These are phyloP conservation scores for Elaeagnus macrophylla DNA, from an alignment of 306 rosid genomes.

Conservation along the genomic window DNA sequence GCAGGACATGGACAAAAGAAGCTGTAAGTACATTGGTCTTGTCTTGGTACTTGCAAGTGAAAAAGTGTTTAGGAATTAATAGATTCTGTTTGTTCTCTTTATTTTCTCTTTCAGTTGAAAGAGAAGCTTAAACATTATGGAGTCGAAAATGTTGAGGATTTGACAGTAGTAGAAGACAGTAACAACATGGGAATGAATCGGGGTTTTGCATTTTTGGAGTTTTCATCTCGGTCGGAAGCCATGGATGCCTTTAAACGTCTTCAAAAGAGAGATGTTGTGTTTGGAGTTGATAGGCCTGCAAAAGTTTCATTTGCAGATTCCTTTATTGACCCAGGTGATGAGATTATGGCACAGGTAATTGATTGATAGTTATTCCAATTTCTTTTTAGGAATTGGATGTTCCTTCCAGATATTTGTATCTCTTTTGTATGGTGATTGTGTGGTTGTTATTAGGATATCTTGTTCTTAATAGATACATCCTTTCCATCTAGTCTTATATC, in stretches of 20 bases:
- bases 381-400: no score
- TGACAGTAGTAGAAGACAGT: background rate
- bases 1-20: slow-evolving; percentile 93
- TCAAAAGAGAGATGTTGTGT: background rate
- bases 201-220: background rate
- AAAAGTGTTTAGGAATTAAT: no score
- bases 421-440: no score
- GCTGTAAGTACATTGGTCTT: slow-evolving; percentile 23
- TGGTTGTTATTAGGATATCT: no score
- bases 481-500: no score
- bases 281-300: background rate
- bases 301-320: background rate
- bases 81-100: no score
- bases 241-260: background rate
- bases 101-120: background rate
- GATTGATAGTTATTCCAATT: no score
- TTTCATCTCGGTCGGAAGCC: background rate
- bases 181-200: background rate
- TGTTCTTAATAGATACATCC: no score
- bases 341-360: no score
- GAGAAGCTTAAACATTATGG: background rate
- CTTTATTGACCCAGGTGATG: no score
- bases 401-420: no score
- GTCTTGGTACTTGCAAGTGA: no score
- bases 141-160: background rate